Conservation (phyloP, 2,329 filamentous ascomycete species). For the Epichloe glyceriae region DNA sequence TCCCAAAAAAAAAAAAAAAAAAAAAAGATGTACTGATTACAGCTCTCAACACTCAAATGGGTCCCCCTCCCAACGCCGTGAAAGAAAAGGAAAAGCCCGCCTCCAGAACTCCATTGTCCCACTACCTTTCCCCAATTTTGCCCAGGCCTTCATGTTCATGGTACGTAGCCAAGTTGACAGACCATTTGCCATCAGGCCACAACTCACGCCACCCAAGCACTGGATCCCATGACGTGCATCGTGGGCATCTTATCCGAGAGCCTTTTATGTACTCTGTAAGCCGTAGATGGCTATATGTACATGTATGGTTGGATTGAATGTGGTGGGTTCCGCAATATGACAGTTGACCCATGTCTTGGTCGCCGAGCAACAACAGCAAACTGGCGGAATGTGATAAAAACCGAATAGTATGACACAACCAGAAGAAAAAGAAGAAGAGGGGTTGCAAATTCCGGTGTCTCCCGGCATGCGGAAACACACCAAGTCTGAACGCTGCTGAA, state of each 20-base stretch:
- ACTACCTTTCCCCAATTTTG: no score
- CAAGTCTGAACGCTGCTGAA: neutral
- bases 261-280: neutral
- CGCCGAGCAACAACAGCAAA: neutral
- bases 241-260: neutral
- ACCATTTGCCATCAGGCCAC: neutral
- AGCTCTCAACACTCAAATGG: no score
- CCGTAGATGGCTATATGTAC: neutral
- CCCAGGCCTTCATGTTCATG: neutral
- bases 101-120: no score
- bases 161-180: neutral
- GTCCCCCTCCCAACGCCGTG: no score
- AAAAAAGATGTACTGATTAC: neutral
- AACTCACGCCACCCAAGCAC: neutral
- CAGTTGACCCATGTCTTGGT: neutral
- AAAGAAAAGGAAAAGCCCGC: no score
- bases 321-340: neutral
- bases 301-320: neutral
- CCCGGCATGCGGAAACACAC: neutral
- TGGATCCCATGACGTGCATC: neutral
- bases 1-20: neutral
- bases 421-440: no score
- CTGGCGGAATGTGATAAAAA: neutral
- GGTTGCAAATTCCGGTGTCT: no score
- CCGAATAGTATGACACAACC: no score